Evolutionary conservation across 2,329 filamentous ascomycete genomes (phyloP), one percentile per base, ranked within the genome.

Genomic region (Fusarium chaquense): DNA sequence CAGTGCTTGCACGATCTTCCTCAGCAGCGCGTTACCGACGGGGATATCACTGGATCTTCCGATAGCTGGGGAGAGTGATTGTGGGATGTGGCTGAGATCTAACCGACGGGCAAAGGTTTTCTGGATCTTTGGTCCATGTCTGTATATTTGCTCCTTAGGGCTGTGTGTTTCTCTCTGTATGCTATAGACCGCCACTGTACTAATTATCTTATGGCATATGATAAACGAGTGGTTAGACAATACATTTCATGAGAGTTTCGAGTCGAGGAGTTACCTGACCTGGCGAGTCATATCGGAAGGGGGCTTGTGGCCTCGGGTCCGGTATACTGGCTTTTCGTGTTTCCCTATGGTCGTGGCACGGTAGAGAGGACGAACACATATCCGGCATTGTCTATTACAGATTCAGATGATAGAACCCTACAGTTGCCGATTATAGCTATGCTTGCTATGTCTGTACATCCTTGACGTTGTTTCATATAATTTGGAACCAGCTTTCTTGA

Each of bases 31-130:
- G 53, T 58, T 56, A 32, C 55, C 45, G 55, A 41, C 49, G 47
- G 62, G 62, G 62, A 69, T 44, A 41, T 58, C 36, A 33, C 69
- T 67, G 58, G 59, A 74, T 74, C 69, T 71, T 70, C 60, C 62
- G 57, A 52, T 56, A 47, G 47, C 28, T 50, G 56, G 35, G 62
- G 15, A 41, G 44, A 52, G 44, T 18, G 40, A 52, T 36, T 20
- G 55, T 41, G 47, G n/a, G 71, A 62, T 65, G 49, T 67, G 56
- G 35, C 41, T 36, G 40, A 58, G 58, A 58, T 72, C 45, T 40
- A 36, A 35, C 46, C 43, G 53, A 22, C 8, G 36, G 11, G 49
- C 33, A 13, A 30, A 38, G 41, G 40, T 61, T 60, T 62, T 28
- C 45, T 60, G 47, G 46, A 51, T 68, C 41, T 45, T 46, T 32